Conservation (phyloP, 1,139 yeast genomes). For the Debaryomyces sp. region DNA sequence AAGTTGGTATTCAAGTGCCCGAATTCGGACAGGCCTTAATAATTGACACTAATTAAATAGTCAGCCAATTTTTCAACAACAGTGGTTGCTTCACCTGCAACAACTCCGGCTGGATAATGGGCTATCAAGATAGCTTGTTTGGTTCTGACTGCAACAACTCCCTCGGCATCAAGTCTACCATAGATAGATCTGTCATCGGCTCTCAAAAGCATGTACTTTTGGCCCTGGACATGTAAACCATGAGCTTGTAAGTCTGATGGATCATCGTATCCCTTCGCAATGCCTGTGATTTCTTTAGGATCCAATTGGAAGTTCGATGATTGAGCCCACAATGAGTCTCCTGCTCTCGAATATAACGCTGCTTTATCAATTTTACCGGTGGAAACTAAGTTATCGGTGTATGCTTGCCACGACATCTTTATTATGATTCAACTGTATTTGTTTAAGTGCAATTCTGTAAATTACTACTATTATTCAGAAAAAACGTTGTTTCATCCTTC, state of each 20-base stretch:
- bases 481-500: slow-evolving; percentile 3
- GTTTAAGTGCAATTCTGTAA: background rate
- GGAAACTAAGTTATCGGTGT: slow-evolving; percentile 87
- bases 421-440: background rate
- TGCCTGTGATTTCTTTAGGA: slow-evolving; percentile 68
- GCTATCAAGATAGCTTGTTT: slow-evolving; percentile 90
- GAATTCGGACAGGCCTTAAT: slow-evolving; percentile 2
- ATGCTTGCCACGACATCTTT: slow-evolving; percentile 63
- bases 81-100: slow-evolving; percentile 93
- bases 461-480: background rate
- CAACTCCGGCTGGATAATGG: slow-evolving; percentile 90
- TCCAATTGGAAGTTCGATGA: slow-evolving; percentile 70
- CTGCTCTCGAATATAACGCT: slow-evolving; percentile 90
- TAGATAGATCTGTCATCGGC: slow-evolving; percentile 94
- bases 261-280: slow-evolving; percentile 81
- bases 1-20: background rate
- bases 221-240: slow-evolving; percentile 84
- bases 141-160: slow-evolving; percentile 89
- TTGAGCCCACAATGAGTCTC: slow-evolving; percentile 94
- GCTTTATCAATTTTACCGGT: slow-evolving; percentile 91
- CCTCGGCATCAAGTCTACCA: slow-evolving; percentile 88
- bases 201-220: slow-evolving; percentile 83
- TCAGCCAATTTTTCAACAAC: slow-evolving; percentile 95
- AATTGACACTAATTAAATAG: slow-evolving; percentile 73
- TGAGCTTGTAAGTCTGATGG: slow-evolving; percentile 77